A percentile compares a stretch with the other conserved stretches of the same genome.
phyloP scores from a whole-genome alignment of 2,329 filamentous ascomycete genomes.

The Pyrenophora tritici-repentis region DNA sequence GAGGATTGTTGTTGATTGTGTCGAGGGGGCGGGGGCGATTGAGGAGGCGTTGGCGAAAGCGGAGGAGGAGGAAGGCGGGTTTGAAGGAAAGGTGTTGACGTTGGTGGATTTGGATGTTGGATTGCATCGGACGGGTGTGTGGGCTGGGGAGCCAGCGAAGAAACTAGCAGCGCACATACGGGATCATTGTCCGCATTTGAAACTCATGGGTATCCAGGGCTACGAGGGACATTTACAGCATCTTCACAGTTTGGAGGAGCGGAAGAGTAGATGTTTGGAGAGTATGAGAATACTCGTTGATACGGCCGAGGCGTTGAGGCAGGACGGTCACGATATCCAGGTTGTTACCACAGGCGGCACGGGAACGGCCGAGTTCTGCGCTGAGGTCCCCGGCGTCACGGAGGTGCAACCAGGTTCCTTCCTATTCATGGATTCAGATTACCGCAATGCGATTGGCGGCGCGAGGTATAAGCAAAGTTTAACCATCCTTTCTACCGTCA shows the following conservation, averaged over 20 bases:
- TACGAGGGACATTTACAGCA: constrained; percentile 62
- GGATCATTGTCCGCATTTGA: constrained; percentile 43
- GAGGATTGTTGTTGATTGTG: constrained; percentile 57
- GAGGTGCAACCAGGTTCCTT: constrained; percentile 62
- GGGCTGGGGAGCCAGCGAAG: constrained; percentile 49
- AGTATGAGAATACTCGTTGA: constrained; percentile 53
- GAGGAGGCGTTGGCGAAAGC: constrained; percentile 49
- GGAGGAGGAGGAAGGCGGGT: no score
- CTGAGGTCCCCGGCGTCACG: constrained; percentile 56
- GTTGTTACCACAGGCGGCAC: constrained; percentile 61
- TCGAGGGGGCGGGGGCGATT: constrained; percentile 53
- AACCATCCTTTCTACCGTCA: constrained; percentile 55
- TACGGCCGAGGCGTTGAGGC: constrained; percentile 51
- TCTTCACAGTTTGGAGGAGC: constrained; percentile 52
- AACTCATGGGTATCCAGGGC: constrained; percentile 57
- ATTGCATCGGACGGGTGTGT: constrained; percentile 56
- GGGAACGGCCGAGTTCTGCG: constrained; percentile 60
- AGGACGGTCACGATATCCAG: constrained; percentile 51
- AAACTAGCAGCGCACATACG: constrained; percentile 50
- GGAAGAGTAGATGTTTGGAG: constrained; percentile 51
- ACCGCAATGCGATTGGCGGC: constrained; percentile 57
- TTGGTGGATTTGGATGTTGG: constrained; percentile 59
- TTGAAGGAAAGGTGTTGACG: constrained; percentile 48
- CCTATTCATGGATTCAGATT: constrained; percentile 64
- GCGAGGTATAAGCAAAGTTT: constrained; percentile 55